These are phyloP conservation scores for Russula emetica DNA, from an alignment of 768 basidiomycete genomes.

Conservation along the genomic window DNA sequence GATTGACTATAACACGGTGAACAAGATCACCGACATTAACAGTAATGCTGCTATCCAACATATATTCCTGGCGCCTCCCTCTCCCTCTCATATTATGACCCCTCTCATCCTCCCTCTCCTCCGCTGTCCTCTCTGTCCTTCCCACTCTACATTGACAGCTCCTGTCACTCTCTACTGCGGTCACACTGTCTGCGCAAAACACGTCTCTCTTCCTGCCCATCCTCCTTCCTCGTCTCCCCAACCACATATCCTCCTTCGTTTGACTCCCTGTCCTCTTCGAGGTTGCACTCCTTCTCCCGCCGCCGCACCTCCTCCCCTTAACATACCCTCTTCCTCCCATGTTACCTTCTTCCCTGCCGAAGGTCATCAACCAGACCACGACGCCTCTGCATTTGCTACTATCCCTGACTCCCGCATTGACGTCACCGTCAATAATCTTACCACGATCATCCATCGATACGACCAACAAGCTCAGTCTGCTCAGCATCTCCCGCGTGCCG, in stretches of 20 bases:
- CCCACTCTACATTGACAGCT: slow-evolving; percentile 36
- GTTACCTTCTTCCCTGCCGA: slow-evolving; percentile 39
- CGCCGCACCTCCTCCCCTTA: slow-evolving; percentile 32
- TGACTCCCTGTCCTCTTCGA: slow-evolving; percentile 36
- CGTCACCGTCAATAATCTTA: slow-evolving; percentile 55
- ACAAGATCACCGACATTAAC: slow-evolving; percentile 22
- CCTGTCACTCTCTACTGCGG: slow-evolving; percentile 73
- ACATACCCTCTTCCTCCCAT: slow-evolving; percentile 42
- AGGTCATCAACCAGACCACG: slow-evolving; percentile 18
- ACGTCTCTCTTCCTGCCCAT: slow-evolving; percentile 28
- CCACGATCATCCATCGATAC: slow-evolving; percentile 40
- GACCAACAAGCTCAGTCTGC: slow-evolving; percentile 15
- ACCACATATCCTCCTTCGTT: slow-evolving; percentile 25
- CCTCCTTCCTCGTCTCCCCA: slow-evolving; percentile 9
- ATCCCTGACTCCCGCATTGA: slow-evolving; percentile 38
- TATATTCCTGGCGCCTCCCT: not conserved
- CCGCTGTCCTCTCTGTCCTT: slow-evolving; percentile 52
- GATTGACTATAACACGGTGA: not conserved
- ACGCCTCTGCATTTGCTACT: slow-evolving; percentile 22
- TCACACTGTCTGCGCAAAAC: slow-evolving; percentile 66
- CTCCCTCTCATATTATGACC: slow-evolving; percentile 13
- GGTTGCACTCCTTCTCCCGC: slow-evolving; percentile 33
- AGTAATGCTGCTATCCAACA: slow-evolving; percentile 17
- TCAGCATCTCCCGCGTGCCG: slow-evolving; percentile 23
- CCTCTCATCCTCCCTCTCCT: slow-evolving; percentile 40